These are phyloP conservation scores for Borovskyia barvae DNA, from an alignment of 208 protist genomes.

Conservation along the genomic window DNA sequence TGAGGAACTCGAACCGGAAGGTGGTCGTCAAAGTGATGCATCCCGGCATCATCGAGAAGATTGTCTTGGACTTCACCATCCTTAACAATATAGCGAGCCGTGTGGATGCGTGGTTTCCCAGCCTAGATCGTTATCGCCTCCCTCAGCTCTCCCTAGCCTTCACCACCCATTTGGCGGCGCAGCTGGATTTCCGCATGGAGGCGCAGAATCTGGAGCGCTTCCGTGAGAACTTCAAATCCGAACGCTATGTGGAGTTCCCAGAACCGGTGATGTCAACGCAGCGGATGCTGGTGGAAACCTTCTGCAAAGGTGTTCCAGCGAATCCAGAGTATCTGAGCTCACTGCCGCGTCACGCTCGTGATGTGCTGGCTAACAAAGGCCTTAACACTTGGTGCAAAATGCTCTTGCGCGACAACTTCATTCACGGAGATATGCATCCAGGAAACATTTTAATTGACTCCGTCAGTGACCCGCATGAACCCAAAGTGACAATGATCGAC, in stretches of 20 bases:
- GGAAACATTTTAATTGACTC: constrained; percentile 91
- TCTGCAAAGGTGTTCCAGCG: constrained; percentile 79
- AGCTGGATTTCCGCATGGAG: constrained; percentile 91
- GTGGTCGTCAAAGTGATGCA: constrained; percentile 92
- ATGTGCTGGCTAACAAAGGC: constrained; percentile 81
- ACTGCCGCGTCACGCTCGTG: constrained; percentile 70
- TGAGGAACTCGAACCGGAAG: constrained; percentile 50
- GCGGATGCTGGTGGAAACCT: constrained; percentile 85
- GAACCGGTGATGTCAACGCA: constrained; percentile 80
- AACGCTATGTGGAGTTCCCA: constrained; percentile 81
- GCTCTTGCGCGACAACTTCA: constrained; percentile 90
- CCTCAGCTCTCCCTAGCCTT: constrained; percentile 65
- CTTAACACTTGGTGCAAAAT: constrained; percentile 93
- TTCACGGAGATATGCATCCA: constrained; percentile 93
- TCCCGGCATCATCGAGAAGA: constrained; percentile 79
- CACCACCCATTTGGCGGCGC: constrained; percentile 78
- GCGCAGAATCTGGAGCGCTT: constrained; percentile 84
- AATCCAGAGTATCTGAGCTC: constrained; percentile 78
- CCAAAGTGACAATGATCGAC: constrained; percentile 84
- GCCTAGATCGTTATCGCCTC: constrained; percentile 58
- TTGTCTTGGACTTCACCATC: constrained; percentile 85
- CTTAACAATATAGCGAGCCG: constrained; percentile 46
- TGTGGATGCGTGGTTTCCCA: constrained; percentile 9
- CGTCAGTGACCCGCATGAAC: constrained; percentile 62
- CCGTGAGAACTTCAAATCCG: constrained; percentile 75